A percentile compares a stretch with the other conserved stretches of the same genome.
phyloP scores from a whole-genome alignment of 306 rosid species.

The Adenanthera pavonina region DNA sequence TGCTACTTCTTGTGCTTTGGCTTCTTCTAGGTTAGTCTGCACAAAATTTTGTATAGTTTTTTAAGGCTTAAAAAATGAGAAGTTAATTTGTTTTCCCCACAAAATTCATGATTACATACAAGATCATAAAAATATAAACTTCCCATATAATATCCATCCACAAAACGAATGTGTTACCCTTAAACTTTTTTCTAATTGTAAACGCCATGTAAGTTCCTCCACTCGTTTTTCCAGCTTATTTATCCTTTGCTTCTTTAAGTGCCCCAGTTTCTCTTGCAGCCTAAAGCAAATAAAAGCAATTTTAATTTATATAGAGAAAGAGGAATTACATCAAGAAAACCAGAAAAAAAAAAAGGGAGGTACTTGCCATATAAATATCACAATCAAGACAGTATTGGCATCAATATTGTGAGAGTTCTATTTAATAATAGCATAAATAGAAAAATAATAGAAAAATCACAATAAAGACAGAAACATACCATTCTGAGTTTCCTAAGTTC shows the following conservation, averaged over 20 bases:
- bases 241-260: slow-evolving; percentile 87
- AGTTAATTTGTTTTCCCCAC: slow-evolving; percentile 4
- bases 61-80: slow-evolving; percentile 31
- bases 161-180: slow-evolving; percentile 60
- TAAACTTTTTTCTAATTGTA: slow-evolving; percentile 80
- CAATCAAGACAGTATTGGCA: background rate
- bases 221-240: slow-evolving; percentile 81
- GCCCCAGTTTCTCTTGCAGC: slow-evolving; percentile 92
- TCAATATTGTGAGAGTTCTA: slow-evolving; percentile 13
- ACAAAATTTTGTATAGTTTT: slow-evolving; percentile 41
- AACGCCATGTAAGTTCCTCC: slow-evolving; percentile 89
- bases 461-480: slow-evolving; percentile 51
- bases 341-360: slow-evolving; percentile 5
- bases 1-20: slow-evolving; percentile 74
- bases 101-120: slow-evolving; percentile 32
- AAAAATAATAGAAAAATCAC: slow-evolving; percentile 20
- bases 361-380: slow-evolving; percentile 21
- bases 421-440: slow-evolving; percentile 1
- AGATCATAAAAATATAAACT: slow-evolving; percentile 23
- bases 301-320: slow-evolving; percentile 26
- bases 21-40: slow-evolving; percentile 89
- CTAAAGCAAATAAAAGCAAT: slow-evolving; percentile 52
- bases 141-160: background rate
- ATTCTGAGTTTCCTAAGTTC: slow-evolving; percentile 96
- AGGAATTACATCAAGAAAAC: slow-evolving; percentile 19